phyloP scores from a whole-genome alignment of 2,329 filamentous ascomycete species.

The Hirsutella thompsonii region DNA sequence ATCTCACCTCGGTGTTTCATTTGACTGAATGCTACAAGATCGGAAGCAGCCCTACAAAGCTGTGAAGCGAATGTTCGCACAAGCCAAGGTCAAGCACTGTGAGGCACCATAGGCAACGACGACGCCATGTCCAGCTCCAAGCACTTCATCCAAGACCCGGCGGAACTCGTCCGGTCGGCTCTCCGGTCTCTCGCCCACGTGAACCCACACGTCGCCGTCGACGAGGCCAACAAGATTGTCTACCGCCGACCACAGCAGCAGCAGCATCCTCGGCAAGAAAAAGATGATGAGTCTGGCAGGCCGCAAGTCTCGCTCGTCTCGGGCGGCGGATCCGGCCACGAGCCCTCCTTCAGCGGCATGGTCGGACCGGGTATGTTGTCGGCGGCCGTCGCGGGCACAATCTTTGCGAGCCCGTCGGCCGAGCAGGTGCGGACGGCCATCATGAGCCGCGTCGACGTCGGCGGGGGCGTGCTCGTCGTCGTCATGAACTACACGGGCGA shows the following conservation, averaged over 20 bases:
- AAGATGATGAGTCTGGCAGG: no score
- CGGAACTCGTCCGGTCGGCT: slow-evolving; percentile 63
- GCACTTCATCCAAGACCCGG: slow-evolving; percentile 82
- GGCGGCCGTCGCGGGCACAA: slow-evolving; percentile 74
- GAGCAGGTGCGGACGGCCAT: slow-evolving; percentile 74
- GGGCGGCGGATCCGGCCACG: slow-evolving; percentile 82
- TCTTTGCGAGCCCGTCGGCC: slow-evolving; percentile 70
- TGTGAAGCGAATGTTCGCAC: no score
- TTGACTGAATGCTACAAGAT: no score
- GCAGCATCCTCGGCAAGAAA: no score
- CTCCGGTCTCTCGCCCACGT: slow-evolving; percentile 67
- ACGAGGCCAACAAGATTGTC: slow-evolving; percentile 69
- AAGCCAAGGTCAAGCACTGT: no score
- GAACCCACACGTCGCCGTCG: slow-evolving; percentile 73
- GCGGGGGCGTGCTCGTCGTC: slow-evolving; percentile 70
- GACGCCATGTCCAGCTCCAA: slow-evolving; percentile 41
- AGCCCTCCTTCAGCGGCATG: slow-evolving; percentile 76
- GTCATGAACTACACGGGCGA: slow-evolving; percentile 94
- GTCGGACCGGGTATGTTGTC: slow-evolving; percentile 72
- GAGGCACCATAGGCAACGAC: no score
- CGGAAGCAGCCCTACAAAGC: no score
- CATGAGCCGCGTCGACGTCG: slow-evolving; percentile 55
- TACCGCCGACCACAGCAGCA: slow-evolving; percentile 45
- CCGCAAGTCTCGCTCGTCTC: slow-evolving; percentile 70
- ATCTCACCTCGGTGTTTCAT: no score